These are phyloP conservation scores for Letharia lupina DNA, from an alignment of 495 filamentous ascomycete species.

Conservation along the genomic window DNA sequence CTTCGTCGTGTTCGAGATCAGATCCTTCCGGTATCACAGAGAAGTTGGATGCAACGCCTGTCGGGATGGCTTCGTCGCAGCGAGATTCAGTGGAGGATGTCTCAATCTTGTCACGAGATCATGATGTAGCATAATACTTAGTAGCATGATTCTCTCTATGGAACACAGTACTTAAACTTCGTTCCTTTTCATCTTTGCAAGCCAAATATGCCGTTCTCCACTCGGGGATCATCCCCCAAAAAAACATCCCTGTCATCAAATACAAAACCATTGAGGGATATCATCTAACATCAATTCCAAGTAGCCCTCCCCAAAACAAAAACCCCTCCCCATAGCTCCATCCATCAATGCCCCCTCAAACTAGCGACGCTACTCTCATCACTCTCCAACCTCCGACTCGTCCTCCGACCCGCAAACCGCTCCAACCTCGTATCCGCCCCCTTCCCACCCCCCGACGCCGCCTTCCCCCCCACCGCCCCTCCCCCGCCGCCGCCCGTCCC, in stretches of 20 bases:
- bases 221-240: neutral
- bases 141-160: neutral
- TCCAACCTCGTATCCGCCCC: constrained; percentile 10
- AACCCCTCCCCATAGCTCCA: neutral
- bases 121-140: too few species aligned
- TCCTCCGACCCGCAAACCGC: constrained; percentile 11
- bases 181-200: neutral
- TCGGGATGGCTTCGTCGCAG: too few species aligned
- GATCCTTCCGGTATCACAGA: neutral
- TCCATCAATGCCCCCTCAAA: constrained; percentile 10
- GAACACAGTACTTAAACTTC: neutral
- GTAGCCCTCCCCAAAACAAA: neutral
- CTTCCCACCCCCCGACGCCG: neutral
- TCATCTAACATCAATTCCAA: neutral
- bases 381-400: constrained; percentile 21
- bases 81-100: too few species aligned
- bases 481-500: neutral
- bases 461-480: neutral
- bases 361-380: constrained; percentile 16
- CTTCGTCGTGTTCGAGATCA: neutral
- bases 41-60: too few species aligned
- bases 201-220: neutral
- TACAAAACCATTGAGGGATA: neutral
- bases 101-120: too few species aligned
- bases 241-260: too few species aligned